phyloP scores from a whole-genome alignment of 345 rosid species.

The Eucalyptus tenuipes region DNA sequence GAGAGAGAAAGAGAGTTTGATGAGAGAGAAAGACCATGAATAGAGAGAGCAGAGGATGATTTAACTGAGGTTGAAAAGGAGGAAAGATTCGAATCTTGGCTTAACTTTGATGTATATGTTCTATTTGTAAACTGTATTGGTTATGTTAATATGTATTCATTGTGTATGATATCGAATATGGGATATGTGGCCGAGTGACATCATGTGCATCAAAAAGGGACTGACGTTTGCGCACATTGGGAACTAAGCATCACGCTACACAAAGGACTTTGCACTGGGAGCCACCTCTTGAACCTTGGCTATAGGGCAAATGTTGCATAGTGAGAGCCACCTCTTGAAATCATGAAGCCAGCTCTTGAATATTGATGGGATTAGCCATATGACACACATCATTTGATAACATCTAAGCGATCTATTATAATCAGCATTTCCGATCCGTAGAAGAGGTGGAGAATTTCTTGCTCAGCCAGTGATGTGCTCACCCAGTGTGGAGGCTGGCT shows the following conservation, averaged over 20 bases:
- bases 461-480: not conserved
- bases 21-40: not conserved
- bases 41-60: not conserved
- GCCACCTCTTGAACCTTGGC: not conserved
- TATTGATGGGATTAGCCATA: not conserved
- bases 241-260: not conserved
- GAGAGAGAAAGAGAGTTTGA: not conserved
- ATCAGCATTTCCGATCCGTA: not conserved
- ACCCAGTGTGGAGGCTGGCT: not conserved
- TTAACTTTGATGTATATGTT: not conserved
- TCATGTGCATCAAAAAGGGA: not conserved
- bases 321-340: not conserved
- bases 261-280: not conserved
- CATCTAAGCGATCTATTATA: not conserved
- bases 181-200: not conserved
- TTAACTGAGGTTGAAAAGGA: not conserved
- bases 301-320: not conserved
- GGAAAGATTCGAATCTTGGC: not conserved
- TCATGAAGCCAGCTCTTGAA: not conserved
- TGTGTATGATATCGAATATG: not conserved
- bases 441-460: not conserved
- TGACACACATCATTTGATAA: not conserved
- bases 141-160: not conserved
- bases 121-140: not conserved
- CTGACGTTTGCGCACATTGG: not conserved